Base-by-base conservation (phyloP, 2,329 filamentous ascomycete species). In the Septoria linicola region DNA sequence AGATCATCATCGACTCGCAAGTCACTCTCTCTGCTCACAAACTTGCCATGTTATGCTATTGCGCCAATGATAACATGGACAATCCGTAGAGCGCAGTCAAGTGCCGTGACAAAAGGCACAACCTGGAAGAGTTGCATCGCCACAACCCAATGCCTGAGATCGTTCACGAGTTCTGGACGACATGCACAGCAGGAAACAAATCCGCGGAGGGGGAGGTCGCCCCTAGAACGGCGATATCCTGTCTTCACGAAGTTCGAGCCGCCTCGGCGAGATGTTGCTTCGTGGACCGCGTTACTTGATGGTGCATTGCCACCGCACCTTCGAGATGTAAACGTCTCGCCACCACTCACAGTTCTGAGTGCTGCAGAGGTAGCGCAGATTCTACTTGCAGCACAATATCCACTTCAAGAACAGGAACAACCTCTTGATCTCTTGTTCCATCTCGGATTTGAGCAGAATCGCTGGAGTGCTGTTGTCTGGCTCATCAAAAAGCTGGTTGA, bases 391-490 rank as follows among this genome's bases (percentile, higher is more conserved):
- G 64, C 67, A 8, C 60, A 63, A 25, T 36, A 46, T 14, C 16
- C 41, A 10, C 5, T 49, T 4, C 25, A 46, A 11, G 46, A 44
- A 3, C 21, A 8, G 8, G n/a, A 40, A 8, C 13, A 30, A 4
- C 41, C 50, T 6, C 36, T 71, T 6, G 72, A 76, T 51, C 54
- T 76, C 6, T 61, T 77, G 14, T 63, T 59, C 44, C 56, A 74
- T 47, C 53, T 77, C 2, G 73, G 68, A 2, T 42, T 73, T 20
- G 59, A 64, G 1, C 63, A 72, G 54, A 64, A 67, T 14, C 66
- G 73, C 35, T 77, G 74, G 74, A 65, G 66, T 48, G 66, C 69
- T 19, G 70, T 73, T 3, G 63, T 75, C 11, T 77, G 75, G 75
- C 65, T 76, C 20, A 67, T 72, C 11, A 74, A 73, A 56, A 68